Evolutionary conservation across 805 yeast genomes (phyloP), one percentile per base, ranked within the genome.

Genomic region (Saturnispora kantuleensis): DNA sequence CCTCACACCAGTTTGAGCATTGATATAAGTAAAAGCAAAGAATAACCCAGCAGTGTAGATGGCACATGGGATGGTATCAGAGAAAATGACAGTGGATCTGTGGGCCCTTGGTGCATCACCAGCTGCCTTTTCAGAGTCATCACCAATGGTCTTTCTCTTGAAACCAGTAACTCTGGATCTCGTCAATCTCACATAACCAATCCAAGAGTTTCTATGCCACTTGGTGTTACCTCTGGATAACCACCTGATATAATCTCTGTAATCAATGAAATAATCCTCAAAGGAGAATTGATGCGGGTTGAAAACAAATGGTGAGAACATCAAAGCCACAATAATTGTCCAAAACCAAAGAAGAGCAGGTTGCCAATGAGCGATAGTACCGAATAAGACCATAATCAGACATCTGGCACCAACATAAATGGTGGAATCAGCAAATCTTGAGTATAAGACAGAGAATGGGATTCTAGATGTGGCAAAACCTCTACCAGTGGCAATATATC

Each of bases 61-160:
- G 32, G 77, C 64, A 62, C 83, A 74, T 57, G 90, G 90, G 50
- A 84, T 50, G 52, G 82, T 68, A 60, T 84, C 90, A 52, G 86
- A 79, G 58, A 81, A 67, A 52, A 81, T 65, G 47, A 84, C 65
- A 59, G 84, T 84, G 37, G 81, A 63, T 73, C 86, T 78, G 64
- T 82, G 88, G 55, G 94, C 89, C 73, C 90, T 80, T 39, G 81
- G 64, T 46, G 88, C 77, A 63, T 84, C 90, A 70, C 89, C 90
- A 48, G 87, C 87, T 56, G 81, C 74, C 66, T 81, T 82, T 68
- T 84, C 93, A 47, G 90, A 82, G 50, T 74, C 78, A 57, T 82
- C 87, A 57, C 86, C 87, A 54, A 79, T 71, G 55, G 79, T 64
- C 69, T 79, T 82, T 54, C 79, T 63, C 55, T 79, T 77, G 12